Base-by-base conservation (phyloP, 345 rosid species). In the Nephelium lappaceum region DNA sequence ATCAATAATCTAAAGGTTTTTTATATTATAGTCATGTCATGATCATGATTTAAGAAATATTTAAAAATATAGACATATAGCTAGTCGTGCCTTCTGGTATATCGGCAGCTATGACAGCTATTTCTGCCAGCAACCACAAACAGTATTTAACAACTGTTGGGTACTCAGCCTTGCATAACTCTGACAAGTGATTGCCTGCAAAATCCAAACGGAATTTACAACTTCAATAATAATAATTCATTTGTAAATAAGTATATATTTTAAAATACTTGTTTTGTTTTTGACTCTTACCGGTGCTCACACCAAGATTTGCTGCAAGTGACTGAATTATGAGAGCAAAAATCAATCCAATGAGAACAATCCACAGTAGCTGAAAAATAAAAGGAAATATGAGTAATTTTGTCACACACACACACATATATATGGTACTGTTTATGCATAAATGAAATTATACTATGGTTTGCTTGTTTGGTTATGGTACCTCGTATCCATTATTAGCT, bases 271-370 rank as follows among this genome's bases (percentile, higher is more conserved):
- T 8, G 2, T 8, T 47, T 6, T 14, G 3, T 51, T 1, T 23
- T 11, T 51, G 38, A 43, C 5, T 51, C 75, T 79, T 78, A 90
- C 92, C 92, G 1, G 95, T 90, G 87, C 84, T 86, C 2, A 88
- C 95, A 38, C 95, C 96, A 25, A 92, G 89, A 84, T 92, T 92
- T 23, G 93, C 96, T 9, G 92, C 89, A 0, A 89, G 90, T 3
- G 93, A 90, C 61, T 92, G 97, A 36, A 92, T 90, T 19, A 91
- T 84, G 72, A 92, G 93, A 19, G 92, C 94, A 55, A 90, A 92
- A 16, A 88, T 64, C 72, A 90, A 15, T 42, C 96, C 96, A 21
- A 90, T 73, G 6, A 92, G 82, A 31, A 90, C 67, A 61, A 90
- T 86, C 96, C 96, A 92, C 14, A 90, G 82, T 5, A 92, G 81